Evolutionary conservation across 345 rosid genomes (phyloP), one percentile per base, ranked within the genome.

Genomic region (Linum usitatissimum): DNA sequence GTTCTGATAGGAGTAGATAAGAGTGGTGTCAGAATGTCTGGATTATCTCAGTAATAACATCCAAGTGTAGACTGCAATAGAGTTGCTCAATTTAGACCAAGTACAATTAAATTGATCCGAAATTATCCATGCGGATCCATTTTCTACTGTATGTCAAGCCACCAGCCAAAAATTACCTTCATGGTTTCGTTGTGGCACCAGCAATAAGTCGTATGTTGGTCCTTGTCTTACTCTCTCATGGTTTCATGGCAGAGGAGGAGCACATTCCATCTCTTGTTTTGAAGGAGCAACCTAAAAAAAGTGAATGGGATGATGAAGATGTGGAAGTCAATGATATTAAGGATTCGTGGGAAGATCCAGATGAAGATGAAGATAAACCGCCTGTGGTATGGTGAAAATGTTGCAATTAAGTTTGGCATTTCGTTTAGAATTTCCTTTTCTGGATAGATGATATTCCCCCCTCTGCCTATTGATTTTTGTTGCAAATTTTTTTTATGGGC

Each of bases 231-330:
- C 6, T 28, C 2, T 18, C 21, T 55, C 18, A 18, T 55, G 20
- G n/a, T 55, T 55, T 2, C 15, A 2, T 28, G 12, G 14, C 77
- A 86, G 98, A 88, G 72, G 89, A 86, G 49, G 97, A 80, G 57
- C 70, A 76, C 48, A 70, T 84, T 70, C 85, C 84, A 71, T 75
- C 95, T 59, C 56, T 90, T 6, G 55, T 59, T 69, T 39, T 65
- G 5, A 86, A 90, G 80, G 84, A 64, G 54, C 81, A 62, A 19
- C 76, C 80, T 23, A 23, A 23, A 34, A 78, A 76, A 83, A 86
- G 65, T 53, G 73, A 69, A 4, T 94, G 99, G 99, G 95, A 94
- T 67, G 99, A 88, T 65, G 99, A 93, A 66, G 97, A 94, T 71
- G 80, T 78, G 53, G 97, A 94, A 70, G 97, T 87, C 12, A 59